These are phyloP conservation scores for Arthrobotrys sinensis DNA, from an alignment of 2,329 filamentous ascomycete genomes.

Conservation along the genomic window DNA sequence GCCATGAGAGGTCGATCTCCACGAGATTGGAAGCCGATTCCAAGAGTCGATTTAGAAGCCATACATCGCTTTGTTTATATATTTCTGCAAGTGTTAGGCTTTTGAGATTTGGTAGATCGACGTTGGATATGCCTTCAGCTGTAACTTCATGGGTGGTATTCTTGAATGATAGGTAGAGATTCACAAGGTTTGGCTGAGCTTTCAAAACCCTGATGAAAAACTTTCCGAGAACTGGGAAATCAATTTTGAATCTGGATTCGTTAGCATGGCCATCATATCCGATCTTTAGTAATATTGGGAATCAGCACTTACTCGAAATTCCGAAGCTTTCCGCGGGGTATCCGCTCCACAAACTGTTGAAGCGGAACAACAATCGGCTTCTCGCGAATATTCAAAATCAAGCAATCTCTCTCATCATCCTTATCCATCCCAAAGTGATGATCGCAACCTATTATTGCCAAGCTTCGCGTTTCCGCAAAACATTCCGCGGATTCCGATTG, in stretches of 20 bases:
- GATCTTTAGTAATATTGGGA: neutral
- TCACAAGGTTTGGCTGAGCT: conserved; percentile 27
- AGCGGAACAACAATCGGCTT: conserved; percentile 5
- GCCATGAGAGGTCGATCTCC: conserved; percentile 9
- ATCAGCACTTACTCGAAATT: conserved; percentile 37
- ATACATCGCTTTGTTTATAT: conserved; percentile 1
- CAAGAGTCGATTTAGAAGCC: conserved; percentile 18
- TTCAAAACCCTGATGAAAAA: neutral
- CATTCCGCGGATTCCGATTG: neutral
- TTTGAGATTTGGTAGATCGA: conserved; percentile 34
- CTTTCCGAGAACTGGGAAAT: conserved; percentile 2
- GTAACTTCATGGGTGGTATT: neutral
- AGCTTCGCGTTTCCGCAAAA: conserved; percentile 11
- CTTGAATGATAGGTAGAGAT: conserved; percentile 29
- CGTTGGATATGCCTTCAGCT: neutral
- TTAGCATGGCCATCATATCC: neutral
- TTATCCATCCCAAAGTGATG: conserved; percentile 1
- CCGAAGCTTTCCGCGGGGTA: conserved; percentile 19
- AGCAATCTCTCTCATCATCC: neutral
- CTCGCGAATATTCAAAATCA: conserved; percentile 5
- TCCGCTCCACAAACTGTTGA: conserved; percentile 21
- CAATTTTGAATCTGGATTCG: conserved; percentile 24
- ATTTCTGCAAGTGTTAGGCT: conserved; percentile 16
- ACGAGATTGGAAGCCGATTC: conserved; percentile 4
- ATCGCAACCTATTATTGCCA: conserved; percentile 19